Evolutionary conservation across 1,284 basidiomycete species (phyloP), one percentile per base, ranked within the genome.

Genomic region (Irpex lacteus): DNA sequence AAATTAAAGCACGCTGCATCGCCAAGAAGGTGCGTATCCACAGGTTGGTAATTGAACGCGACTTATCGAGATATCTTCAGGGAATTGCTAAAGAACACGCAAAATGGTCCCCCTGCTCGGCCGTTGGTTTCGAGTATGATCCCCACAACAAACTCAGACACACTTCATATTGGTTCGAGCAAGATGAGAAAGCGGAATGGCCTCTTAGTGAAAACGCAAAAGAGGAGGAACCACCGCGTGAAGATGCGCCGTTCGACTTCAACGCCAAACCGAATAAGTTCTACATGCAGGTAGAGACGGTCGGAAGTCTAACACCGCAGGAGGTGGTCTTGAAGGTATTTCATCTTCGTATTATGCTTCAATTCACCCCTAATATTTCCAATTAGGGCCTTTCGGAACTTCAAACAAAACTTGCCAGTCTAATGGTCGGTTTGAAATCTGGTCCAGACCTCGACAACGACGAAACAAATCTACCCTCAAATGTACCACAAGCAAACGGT

Each of bases 31-130:
- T 93, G 65, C 21, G 78, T 64, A n/a, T 3, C 50, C 44, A 5
- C 13, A 13, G 19, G 60, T 59, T 38, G 63, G 4, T 40, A 8
- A 59, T 34, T 32, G 34, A 26, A 55, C 18, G 50, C 3, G 7
- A 18, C 18, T 11, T 26, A 52, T 5, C 40, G 18, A 19, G 9
- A 15, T 13, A 9, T 52, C 13, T 9, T 18, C 69, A 98, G 94
- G 97, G 97, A 34, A 92, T 98, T 66, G 96, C 96, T 6, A 98
- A 99, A 80, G 96, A 98, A 74, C 98, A 99, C 74, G 96, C 98
- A 5, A 99, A 99, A 80, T 99, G 97, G 96, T 98, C 95, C 0
- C 97, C 98, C 11, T 93, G 96, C 64, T 93, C 95, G 1, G 96
- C 98, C 1, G 90, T 99, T 19, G 89, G 91, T 1, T 99, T 98